These are phyloP conservation scores for Raphanus raphanistrum DNA, from an alignment of 345 rosid genomes.

Conservation along the genomic window DNA sequence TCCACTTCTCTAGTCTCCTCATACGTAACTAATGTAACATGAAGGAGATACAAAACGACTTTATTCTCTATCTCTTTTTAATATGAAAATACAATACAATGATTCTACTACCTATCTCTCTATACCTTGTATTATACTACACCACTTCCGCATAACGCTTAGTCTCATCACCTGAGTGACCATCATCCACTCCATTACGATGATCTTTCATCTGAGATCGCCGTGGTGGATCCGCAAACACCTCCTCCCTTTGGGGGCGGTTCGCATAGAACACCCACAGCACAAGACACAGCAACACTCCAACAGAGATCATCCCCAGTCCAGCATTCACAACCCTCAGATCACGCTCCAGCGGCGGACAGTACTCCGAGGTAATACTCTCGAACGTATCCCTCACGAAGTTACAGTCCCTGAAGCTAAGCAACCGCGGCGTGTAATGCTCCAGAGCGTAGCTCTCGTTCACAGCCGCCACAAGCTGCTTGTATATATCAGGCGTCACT, in stretches of 20 bases:
- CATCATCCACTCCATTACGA: constrained; percentile 2
- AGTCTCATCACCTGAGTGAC: constrained; percentile 12
- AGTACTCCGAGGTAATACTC: constrained; percentile 67
- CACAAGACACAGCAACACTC: constrained; percentile 85
- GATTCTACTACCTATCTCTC: constrained; percentile 30
- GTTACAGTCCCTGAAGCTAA: constrained; percentile 81
- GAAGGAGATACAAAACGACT: constrained; percentile 13
- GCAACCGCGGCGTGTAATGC: constrained; percentile 86
- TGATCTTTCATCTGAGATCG: constrained; percentile 12
- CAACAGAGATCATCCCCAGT: constrained; percentile 75
- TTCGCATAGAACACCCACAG: constrained; percentile 89
- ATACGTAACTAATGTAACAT: constrained; percentile 17
- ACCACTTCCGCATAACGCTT: constrained; percentile 32
- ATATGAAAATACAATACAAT: constrained; percentile 25
- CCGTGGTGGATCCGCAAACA: constrained; percentile 58
- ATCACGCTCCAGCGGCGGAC: constrained; percentile 69
- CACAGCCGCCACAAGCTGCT: constrained; percentile 73
- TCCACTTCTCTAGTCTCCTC: constrained; percentile 30
- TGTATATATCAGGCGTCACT: constrained; percentile 61
- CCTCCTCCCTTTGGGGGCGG: constrained; percentile 99
- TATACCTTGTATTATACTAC: constrained; percentile 28
- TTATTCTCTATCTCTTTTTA: constrained; percentile 6
- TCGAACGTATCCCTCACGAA: constrained; percentile 79
- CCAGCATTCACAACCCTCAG: constrained; percentile 80
- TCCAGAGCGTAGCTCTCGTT: constrained; percentile 79